phyloP scores from a whole-genome alignment of 2,329 filamentous ascomycete species.

The Metarhizium rileyi region DNA sequence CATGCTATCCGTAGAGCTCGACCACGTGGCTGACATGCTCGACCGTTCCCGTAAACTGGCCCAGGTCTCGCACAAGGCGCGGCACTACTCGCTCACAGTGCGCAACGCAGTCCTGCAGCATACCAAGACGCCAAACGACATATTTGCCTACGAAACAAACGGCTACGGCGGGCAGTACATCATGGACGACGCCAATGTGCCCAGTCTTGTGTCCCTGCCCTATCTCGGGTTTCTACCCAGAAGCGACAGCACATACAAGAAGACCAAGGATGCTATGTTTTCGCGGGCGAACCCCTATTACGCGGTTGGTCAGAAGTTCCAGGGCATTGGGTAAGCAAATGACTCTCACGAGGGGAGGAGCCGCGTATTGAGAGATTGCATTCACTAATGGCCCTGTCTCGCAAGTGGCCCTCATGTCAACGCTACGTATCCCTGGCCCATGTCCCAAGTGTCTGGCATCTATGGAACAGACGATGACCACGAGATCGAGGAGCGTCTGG shows the following conservation, averaged over 20 bases:
- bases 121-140: constrained; percentile 34
- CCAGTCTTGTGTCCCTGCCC: constrained; percentile 54
- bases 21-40: constrained; percentile 50
- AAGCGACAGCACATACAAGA: constrained; percentile 60
- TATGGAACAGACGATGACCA: constrained; percentile 34
- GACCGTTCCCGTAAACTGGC: constrained; percentile 58
- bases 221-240: constrained; percentile 51
- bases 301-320: constrained; percentile 14
- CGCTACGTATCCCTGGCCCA: constrained; percentile 45
- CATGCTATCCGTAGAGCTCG: constrained; percentile 42
- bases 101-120: constrained; percentile 56
- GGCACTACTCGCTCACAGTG: constrained; percentile 43
- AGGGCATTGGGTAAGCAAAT: constrained; percentile 18
- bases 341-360: no score
- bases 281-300: constrained; percentile 72
- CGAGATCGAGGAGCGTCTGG: constrained; percentile 24
- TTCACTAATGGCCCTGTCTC: no score
- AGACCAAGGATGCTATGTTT: constrained; percentile 71
- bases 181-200: constrained; percentile 67
- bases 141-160: constrained; percentile 71
- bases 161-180: constrained; percentile 57
- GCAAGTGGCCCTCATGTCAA: constrained; percentile 57
- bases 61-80: constrained; percentile 44
- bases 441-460: constrained; percentile 43
- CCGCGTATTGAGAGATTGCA: no score